Evolutionary conservation across 2,329 filamentous ascomycete genomes (phyloP).

Genomic region (Mycosphaerella sp.): DNA sequence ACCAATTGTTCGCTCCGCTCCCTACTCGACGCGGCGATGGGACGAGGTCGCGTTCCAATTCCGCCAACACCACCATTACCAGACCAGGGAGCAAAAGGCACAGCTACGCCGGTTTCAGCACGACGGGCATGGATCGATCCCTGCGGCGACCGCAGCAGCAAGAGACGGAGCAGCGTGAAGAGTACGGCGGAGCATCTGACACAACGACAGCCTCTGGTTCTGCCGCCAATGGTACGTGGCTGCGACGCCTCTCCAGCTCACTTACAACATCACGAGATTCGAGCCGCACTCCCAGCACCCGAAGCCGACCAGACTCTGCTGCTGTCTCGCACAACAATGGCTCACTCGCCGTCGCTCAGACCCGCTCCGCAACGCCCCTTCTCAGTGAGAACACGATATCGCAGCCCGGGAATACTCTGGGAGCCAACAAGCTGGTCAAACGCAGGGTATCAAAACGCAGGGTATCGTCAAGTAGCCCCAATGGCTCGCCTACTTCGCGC

Average conservation of each 20-base stretch:
- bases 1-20: conserved; percentile 3
- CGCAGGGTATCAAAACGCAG: conserved; percentile 66
- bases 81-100: background rate
- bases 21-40: conserved; percentile 5
- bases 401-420: conserved; percentile 31
- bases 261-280: conserved; percentile 32
- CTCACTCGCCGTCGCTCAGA: conserved; percentile 42
- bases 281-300: conserved; percentile 52
- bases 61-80: conserved; percentile 5
- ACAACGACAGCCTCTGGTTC: conserved; percentile 14
- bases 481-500: conserved; percentile 50
- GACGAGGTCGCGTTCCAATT: conserved; percentile 5
- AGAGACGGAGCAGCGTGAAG: conserved; percentile 5
- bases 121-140: conserved; percentile 19
- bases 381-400: conserved; percentile 37
- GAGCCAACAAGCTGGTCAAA: conserved; percentile 74
- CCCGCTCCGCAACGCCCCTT: conserved; percentile 58
- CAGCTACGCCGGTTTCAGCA: conserved; percentile 12
- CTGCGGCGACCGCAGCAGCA: conserved; percentile 3
- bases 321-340: conserved; percentile 55
- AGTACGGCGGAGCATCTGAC: conserved; percentile 6
- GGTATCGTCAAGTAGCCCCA: conserved; percentile 49
- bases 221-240: conserved; percentile 46
- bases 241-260: conserved; percentile 57
- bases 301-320: conserved; percentile 58